These are phyloP conservation scores for Micromonas commoda DNA, from an alignment of 139 green algal species.

Conservation along the genomic window DNA sequence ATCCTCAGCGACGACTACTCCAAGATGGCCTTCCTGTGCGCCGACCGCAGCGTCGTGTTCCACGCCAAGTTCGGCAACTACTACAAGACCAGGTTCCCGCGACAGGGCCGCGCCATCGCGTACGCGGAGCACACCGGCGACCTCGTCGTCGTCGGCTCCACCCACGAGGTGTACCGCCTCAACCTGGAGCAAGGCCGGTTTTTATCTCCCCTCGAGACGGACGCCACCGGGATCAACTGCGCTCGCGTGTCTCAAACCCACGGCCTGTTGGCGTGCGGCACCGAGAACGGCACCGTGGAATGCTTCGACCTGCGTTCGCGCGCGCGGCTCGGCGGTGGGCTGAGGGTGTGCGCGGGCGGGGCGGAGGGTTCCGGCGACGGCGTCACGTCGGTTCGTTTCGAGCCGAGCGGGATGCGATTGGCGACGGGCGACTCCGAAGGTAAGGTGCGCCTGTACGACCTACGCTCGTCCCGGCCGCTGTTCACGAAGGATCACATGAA, in stretches of 20 bases:
- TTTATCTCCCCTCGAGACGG: slow-evolving; percentile 58
- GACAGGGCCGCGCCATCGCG: slow-evolving; percentile 67
- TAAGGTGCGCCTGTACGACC: slow-evolving; percentile 59
- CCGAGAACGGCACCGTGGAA: slow-evolving; percentile 84
- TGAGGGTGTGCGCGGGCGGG: not conserved
- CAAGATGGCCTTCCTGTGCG: slow-evolving; percentile 89
- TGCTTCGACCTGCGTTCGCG: slow-evolving; percentile 81
- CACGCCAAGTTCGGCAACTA: slow-evolving; percentile 89
- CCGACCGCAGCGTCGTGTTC: slow-evolving; percentile 75
- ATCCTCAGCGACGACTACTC: slow-evolving; percentile 88
- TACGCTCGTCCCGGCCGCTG: slow-evolving; percentile 53
- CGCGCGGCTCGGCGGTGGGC: slow-evolving; percentile 44
- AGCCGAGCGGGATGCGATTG: slow-evolving; percentile 44
- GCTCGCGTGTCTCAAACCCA: slow-evolving; percentile 3
- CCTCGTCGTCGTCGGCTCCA: slow-evolving; percentile 69
- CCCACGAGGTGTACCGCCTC: slow-evolving; percentile 72
- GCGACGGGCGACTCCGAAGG: slow-evolving; percentile 78
- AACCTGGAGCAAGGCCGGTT: slow-evolving; percentile 86
- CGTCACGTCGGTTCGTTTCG: slow-evolving; percentile 75
- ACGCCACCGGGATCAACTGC: slow-evolving; percentile 69
- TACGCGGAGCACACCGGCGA: slow-evolving; percentile 71
- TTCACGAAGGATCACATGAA: slow-evolving; percentile 97
- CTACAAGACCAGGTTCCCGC: slow-evolving; percentile 63
- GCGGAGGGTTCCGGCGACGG: slow-evolving; percentile 47
- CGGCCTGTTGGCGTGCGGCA: slow-evolving; percentile 46